Evolutionary conservation across 352 stramenopile species (phyloP).

Genomic region (Vaucheria bursata): DNA sequence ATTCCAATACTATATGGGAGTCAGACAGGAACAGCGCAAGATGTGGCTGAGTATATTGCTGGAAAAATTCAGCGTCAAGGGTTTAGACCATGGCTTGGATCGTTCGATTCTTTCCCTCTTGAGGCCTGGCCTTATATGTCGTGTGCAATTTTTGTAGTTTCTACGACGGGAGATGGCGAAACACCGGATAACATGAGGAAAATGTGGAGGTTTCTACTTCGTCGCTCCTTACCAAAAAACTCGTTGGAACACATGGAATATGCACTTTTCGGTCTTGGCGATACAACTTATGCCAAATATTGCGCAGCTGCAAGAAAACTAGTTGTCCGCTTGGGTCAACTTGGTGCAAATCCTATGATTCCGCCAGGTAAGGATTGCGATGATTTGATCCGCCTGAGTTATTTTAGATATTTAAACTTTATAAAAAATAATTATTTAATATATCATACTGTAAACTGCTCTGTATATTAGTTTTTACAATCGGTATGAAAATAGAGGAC

Average conservation of each 20-base stretch:
- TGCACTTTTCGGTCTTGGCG: conserved; percentile 78
- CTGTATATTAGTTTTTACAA: no score
- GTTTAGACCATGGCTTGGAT: conserved; percentile 42
- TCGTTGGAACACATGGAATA: conserved; percentile 64
- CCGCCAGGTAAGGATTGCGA: no score
- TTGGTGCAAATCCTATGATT: conserved; percentile 50
- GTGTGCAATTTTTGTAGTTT: conserved; percentile 73
- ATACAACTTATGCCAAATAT: conserved; percentile 83
- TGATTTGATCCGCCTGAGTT: no score
- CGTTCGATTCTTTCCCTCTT: conserved; percentile 60
- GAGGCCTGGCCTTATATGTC: conserved; percentile 26
- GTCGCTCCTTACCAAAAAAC: conserved; percentile 57
- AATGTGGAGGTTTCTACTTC: conserved; percentile 69
- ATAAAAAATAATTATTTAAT: no score
- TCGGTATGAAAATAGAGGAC: no score
- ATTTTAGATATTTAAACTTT: no score
- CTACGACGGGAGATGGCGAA: conserved; percentile 81
- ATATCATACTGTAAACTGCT: no score
- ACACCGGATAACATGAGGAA: conserved; percentile 75
- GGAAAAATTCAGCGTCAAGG: conserved; percentile 45
- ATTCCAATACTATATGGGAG: conserved; percentile 67
- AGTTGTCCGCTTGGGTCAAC: conserved; percentile 66
- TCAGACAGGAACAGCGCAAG: conserved; percentile 72
- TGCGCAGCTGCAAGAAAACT: conserved; percentile 74
- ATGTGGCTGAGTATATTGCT: conserved; percentile 60